Evolutionary conservation across 2,329 filamentous ascomycete genomes (phyloP), one percentile per base, ranked within the genome.

Genomic region (Amauroascus niger): DNA sequence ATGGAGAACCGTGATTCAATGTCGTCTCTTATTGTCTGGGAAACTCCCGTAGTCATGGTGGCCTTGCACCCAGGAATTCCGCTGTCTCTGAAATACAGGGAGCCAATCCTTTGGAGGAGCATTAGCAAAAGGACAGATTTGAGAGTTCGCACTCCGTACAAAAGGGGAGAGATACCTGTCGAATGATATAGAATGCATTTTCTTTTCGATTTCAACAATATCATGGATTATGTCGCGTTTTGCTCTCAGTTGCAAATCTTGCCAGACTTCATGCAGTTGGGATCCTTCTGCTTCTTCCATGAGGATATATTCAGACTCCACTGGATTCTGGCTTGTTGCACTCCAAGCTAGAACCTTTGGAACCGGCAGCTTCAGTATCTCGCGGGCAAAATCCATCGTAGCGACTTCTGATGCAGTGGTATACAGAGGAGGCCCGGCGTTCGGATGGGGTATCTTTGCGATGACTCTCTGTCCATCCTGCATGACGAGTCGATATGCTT

Each of bases 211-310:
- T 1, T 40, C 26, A 20, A 55, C 49, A 32, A 58, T 40, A 14
- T 57, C 44, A 22, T 52, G 33, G 32, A 69, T 59, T 53, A 70
- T 62, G 20, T 61, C 59, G 8, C 60, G 44, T 57, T 65, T 67
- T 16, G 56, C 49, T 7, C 55, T 32, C 49, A 65, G 24, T 20
- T 55, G 51, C 49, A 66, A 59, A 8, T 61, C 56, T 26, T 63
- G 52, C 68, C 67, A 71, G 20, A 62, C 33, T 16, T 60, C 56
- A 6, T 11, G 55, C 43, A 71, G 61, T 55, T 61, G 58, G 37
- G 49, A 64, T 14, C 69, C 65, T 16, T 33, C 45, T 45, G 64
- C 64, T 50, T 64, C 56, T 56, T 66, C 64, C 61, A 66, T 64
- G 8, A 61, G 57, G 46, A 57, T 57, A 53, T 55, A 61, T 22